Evolutionary conservation across 2,329 filamentous ascomycete species (phyloP).

Genomic region (Calonectria pteridis): DNA sequence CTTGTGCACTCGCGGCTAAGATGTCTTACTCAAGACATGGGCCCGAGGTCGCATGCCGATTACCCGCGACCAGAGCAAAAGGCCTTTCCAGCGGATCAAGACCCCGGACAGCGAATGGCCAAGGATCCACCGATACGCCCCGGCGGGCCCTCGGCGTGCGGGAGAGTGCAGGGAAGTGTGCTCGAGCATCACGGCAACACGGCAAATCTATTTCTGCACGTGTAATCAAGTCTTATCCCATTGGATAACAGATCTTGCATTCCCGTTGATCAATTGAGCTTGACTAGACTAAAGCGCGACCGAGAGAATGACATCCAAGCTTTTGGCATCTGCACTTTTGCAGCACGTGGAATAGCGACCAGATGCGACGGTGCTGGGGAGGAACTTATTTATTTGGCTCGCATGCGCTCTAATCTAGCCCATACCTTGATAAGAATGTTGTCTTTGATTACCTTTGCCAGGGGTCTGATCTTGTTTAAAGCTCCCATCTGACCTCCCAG

Average conservation of each 20-base stretch:
- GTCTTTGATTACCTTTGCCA: neutral
- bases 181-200: slow-evolving; percentile 7
- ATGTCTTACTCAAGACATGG: neutral
- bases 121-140: neutral
- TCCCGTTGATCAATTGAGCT: neutral
- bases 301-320: neutral
- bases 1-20: neutral
- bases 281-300: slow-evolving; percentile 5
- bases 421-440: no score
- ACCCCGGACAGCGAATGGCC: neutral
- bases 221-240: neutral
- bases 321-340: neutral
- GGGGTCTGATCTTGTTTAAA: neutral
- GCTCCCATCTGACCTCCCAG: neutral
- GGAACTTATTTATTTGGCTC: neutral
- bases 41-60: neutral
- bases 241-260: neutral
- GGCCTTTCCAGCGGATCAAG: neutral
- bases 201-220: slow-evolving; percentile 1
- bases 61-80: slow-evolving; percentile 2
- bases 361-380: neutral
- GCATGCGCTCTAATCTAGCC: neutral
- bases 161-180: neutral
- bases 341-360: neutral
- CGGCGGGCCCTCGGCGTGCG: neutral